Evolutionary conservation across 345 rosid genomes (phyloP), one percentile per base, ranked within the genome.

Genomic region (Brassica rapa): DNA sequence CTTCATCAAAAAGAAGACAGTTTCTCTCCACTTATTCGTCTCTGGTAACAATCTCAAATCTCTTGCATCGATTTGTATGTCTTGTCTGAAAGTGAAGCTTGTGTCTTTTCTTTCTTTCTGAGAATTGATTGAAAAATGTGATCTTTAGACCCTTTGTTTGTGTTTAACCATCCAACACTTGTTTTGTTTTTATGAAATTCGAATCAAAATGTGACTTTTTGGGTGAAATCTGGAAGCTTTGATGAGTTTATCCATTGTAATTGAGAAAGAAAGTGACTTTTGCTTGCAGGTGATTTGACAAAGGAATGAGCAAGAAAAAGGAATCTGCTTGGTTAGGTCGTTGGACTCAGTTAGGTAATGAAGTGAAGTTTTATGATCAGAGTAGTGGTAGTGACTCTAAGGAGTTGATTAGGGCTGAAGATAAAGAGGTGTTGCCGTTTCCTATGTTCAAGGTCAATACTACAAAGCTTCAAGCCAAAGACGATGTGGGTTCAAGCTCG

Each of bases 281-380:
- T 39, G 9, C 16, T 33, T 73, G 0, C 64, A 73, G 74, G 74
- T 60, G 77, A 65, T 71, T 66, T 73, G 71, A 49, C 61, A 74
- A 74, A 53, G 76, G 72, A 70, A 74, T 70, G 55, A 56, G 24
- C 60, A 6, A 53, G 23, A 53, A 88, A 70, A n/a, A 51, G 3
- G 88, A 89, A 72, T 85, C 89, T 66, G 68, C 63, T 30, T 92
- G 96, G 96, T 86, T 90, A 86, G 88, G 86, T 86, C 97, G 81
- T 68, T 89, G 96, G 74, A 77, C 64, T 39, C 66, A 61, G 57
- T 25, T 35, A 15, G 46, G 74, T 46, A 72, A 8, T 49, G 69
- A 72, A 60, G 77, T 59, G 10, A 43, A 41, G 49, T 19, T 55
- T 39, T 57, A 68, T 61, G 70, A 73, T 25, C 56, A 30, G 1